Base-by-base conservation (phyloP, 139 green algal genomes). In the Dunaliella sp. region DNA sequence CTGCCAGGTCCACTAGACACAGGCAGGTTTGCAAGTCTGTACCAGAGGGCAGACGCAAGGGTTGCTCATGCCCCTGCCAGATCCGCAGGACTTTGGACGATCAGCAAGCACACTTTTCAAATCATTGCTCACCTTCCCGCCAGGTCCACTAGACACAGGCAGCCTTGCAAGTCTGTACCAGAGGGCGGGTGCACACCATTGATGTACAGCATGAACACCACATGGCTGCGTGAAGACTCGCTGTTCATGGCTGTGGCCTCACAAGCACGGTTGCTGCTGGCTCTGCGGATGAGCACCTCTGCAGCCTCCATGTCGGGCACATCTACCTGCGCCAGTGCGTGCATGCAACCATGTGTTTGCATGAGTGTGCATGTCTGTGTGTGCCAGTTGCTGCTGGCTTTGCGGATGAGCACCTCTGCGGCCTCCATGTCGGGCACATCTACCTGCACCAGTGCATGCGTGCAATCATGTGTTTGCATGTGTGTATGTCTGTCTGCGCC, bases 191-290 rank as follows among this genome's bases (percentile, higher is more conserved):
- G 94, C 22, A 37, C 85, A 33, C 96, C 96, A 26, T 87, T 94
- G 90, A 98, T 98, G 93, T 97, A 95, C 33, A 99, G 92, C 91
- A 98, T 99, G 92, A 99, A 99, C 7, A 99, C 93, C 31, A 87
- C 93, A 91, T 99, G 97, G 77, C 89, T 96, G 81, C 97, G 93
- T 32, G 93, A 97, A 7, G 94, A 98, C 21, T 85, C 78, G 1
- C 94, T 93, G 82, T 99, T 99, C 96, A 99, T 99, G 36, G 95
- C 94, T 0, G 97, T 99, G 21, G 93, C 87, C 87, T 97, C 96
- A 2, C 94, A 93, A 0, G 93, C 93, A 0, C 97, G 90, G 0
- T 92, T 92, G 1, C 91, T 87, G 1, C 87, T 87, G 0, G 96
- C 96, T 1, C 91, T 87, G 38, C 87, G 87, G 30, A 98, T 83